These are phyloP conservation scores for Trametes cingulata DNA, from an alignment of 768 basidiomycete genomes.

Conservation along the genomic window DNA sequence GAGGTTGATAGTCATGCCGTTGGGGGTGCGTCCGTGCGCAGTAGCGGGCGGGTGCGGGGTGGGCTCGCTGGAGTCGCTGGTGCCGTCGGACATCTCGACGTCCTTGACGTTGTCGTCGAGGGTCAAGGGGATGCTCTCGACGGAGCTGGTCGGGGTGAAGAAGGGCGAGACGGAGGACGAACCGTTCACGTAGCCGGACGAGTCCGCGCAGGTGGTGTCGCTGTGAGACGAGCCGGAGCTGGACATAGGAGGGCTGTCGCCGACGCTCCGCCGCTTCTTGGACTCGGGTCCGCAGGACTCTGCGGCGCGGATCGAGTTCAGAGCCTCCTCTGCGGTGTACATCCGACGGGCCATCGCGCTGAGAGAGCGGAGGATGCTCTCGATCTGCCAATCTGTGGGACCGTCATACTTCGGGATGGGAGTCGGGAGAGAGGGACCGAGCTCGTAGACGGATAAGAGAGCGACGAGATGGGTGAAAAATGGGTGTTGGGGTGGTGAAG, in stretches of 20 bases:
- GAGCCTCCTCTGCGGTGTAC: conserved; percentile 53
- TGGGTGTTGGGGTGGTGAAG: conserved; percentile 35
- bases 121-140: conserved; percentile 27
- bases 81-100: conserved; percentile 23
- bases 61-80: conserved; percentile 26
- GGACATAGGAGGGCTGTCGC: conserved; percentile 31
- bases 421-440: conserved; percentile 46
- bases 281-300: conserved; percentile 43
- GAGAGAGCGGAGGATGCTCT: conserved; percentile 55
- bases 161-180: conserved; percentile 27
- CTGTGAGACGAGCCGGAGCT: conserved; percentile 21
- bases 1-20: conserved; percentile 52
- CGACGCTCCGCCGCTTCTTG: conserved; percentile 45
- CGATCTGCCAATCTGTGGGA: conserved; percentile 57
- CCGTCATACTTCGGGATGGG: conserved; percentile 58
- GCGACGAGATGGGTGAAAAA: conserved; percentile 59
- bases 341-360: conserved; percentile 52
- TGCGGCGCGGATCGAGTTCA: conserved; percentile 43
- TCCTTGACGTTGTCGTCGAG: conserved; percentile 24
- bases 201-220: conserved; percentile 19
- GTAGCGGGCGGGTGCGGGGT: conserved; percentile 20
- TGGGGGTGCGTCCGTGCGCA: conserved; percentile 28
- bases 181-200: conserved; percentile 18
- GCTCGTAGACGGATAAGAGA: conserved; percentile 59
- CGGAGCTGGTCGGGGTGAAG: conserved; percentile 29